Evolutionary conservation across 192 early-diverging fungal genomes (phyloP), one percentile per base, ranked within the genome.

Genomic region (Rhizophagus clarus): DNA sequence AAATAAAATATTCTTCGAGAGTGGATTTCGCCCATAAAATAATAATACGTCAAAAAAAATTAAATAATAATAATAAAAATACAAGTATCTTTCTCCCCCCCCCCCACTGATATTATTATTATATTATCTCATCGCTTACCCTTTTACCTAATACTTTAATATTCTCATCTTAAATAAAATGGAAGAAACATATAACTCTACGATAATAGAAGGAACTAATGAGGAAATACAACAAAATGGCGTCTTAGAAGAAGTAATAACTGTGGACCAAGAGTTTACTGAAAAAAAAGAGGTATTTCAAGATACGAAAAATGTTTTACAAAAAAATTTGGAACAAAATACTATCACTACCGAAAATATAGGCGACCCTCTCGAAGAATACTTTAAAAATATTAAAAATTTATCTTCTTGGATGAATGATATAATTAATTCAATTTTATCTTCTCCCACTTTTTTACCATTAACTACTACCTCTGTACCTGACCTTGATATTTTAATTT

Each of bases 291-390:
- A 78, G 49, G 26, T 68, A 69, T 78, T 78, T 68, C 37, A 78
- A 69, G 76, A 66, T 20, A 51, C 32, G 31, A 15, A 56, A 11
- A 78, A 26, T 49, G 32, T 22, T 22, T 70, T 70, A 68, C n/a
- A 62, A 14, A 15, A 75, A 61, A 75, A 61, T 3, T 75, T 75
- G 49, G 28, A 42, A 68, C 64, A 47, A 22, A 11, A 61, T 22
- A 61, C 28, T 24, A 56, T 7, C 42, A n/a, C 29, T 40, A 20
- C 51, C 51, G 51, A 56, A 31, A 51, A 49, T 37, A 4, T 49
- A 28, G 77, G 64, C 60, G 77, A 61, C 64, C 77, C 77, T 79
- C 77, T 79, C 77, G 77, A 61, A 69, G 77, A 68, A 79, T 79
- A 79, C 45, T 79, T 68, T 20, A 69, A 69, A 70, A 66, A 42